phyloP scores from a whole-genome alignment of 345 rosid species.

The Murraya koenigii region DNA sequence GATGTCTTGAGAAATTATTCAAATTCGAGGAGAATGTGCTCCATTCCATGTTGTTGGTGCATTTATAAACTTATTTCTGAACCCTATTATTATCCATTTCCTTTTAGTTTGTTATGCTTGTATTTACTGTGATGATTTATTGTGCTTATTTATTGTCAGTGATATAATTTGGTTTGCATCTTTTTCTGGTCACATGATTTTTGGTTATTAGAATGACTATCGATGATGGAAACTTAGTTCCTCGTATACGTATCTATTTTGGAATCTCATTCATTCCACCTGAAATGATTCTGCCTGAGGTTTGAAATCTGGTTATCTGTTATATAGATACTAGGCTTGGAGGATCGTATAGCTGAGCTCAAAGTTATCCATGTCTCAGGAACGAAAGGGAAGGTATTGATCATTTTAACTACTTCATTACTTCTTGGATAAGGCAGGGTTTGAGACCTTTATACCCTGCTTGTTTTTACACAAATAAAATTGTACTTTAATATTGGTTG shows the following conservation, averaged over 20 bases:
- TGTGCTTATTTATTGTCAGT: not conserved
- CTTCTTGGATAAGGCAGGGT: not conserved
- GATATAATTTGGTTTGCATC: not conserved
- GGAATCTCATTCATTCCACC: not conserved
- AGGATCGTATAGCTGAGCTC: slow-evolving; percentile 50
- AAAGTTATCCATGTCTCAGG: slow-evolving; percentile 91
- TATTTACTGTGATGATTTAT: not conserved
- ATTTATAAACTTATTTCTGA: not conserved
- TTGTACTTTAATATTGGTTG: not conserved
- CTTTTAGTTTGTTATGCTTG: not conserved
- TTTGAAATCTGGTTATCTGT: slow-evolving; percentile 10
- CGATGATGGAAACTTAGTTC: not conserved
- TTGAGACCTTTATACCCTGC: not conserved
- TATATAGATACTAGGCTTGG: slow-evolving; percentile 67
- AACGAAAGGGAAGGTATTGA: slow-evolving; percentile 84
- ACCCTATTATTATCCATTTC: not conserved
- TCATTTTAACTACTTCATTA: slow-evolving; percentile 2
- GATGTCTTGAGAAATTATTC: not conserved
- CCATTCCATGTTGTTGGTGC: not conserved
- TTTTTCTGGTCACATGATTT: not conserved
- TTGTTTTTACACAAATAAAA: not conserved
- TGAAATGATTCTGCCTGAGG: slow-evolving; percentile 2
- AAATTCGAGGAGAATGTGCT: not conserved
- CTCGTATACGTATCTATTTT: not conserved
- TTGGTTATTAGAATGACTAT: not conserved